Conservation (phyloP, 2,329 filamentous ascomycete genomes). For the Lachnellula arida region DNA sequence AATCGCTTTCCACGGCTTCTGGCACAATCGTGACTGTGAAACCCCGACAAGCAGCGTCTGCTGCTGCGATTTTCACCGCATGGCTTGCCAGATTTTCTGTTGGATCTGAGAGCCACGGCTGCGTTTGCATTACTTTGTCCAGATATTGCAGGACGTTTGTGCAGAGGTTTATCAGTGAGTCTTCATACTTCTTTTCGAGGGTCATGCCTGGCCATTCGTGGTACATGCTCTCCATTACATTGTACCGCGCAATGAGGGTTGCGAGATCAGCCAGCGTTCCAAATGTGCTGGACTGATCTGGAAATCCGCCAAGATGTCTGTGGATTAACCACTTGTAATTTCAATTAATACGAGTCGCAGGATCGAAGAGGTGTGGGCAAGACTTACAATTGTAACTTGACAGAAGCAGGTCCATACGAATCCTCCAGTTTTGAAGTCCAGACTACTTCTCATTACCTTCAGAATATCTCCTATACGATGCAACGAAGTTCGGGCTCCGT, state of each 20-base stretch:
- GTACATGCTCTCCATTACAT: constrained; percentile 4
- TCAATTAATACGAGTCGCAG: not conserved
- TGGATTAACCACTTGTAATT: not conserved
- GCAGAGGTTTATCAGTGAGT: constrained; percentile 1
- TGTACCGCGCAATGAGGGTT: constrained; percentile 1
- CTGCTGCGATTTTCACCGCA: not conserved
- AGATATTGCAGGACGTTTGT: not conserved
- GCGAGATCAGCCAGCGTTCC: not conserved
- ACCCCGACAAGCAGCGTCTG: not conserved
- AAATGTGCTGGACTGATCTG: not conserved
- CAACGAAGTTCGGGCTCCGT: not conserved
- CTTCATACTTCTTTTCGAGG: not conserved
- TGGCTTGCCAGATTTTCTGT: not conserved
- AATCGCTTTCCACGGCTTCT: no score
- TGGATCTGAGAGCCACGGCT: not conserved
- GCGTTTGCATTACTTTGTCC: not conserved
- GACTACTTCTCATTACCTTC: not conserved
- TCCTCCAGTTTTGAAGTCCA: not conserved
- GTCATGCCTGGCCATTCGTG: not conserved
- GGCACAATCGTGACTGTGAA: not conserved
- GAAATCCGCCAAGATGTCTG: not conserved
- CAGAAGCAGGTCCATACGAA: not conserved
- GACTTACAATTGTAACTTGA: not conserved
- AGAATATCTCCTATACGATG: not conserved
- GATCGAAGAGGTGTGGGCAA: not conserved